Base-by-base conservation (phyloP, 768 basidiomycete genomes). In the Mycena polygramma region DNA sequence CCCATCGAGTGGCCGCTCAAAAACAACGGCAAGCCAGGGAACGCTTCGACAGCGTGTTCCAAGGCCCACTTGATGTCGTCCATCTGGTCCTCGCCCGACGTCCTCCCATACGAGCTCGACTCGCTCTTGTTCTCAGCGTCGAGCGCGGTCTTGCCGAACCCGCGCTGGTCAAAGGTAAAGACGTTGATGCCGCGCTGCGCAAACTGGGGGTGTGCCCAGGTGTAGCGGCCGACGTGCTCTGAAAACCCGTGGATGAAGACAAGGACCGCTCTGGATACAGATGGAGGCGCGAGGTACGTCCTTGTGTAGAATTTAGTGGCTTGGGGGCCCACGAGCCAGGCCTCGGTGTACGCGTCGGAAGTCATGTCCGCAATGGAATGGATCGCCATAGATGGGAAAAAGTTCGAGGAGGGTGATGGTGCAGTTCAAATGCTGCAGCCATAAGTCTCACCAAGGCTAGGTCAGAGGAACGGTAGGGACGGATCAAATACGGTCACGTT, bases 1-100 rank as follows among this genome's bases (percentile, higher is more conserved):
- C 94, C 93, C 93, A 94, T 93, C 0, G 93, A 94, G 77, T 93
- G 92, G 1, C 92, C 94, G 82, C 90, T 89, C 43, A 95, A 76
- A 76, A 94, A 93, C 17, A 92, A 67, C n/a, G 93, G 91, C 5
- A 88, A 74, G 1, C 79, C 83, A 13, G 84, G 79, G 66, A 86
- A 84, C 63, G 81, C 75, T 70, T 86, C 79, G 74, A 83, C 84
- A 30, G 83, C 83, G 70, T 89, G 83, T 57, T 80, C 78, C 13
- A 94, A 72, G n/a, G 91, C 91, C 91, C 91, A 94, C 17, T 86
- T 87, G 36, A 92, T 83, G 75, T 96, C 94, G 37, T 79, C 80
- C 75, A 92, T 82, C 79, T 94, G 92, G 57, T 88, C 83, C 48
- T 82, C 81, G 81, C 85, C 86, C 69, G 86, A 87, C 4, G 92